Conservation (phyloP, 2,329 filamentous ascomycete species). For the Dryadomyces quercus-mongolicae region DNA sequence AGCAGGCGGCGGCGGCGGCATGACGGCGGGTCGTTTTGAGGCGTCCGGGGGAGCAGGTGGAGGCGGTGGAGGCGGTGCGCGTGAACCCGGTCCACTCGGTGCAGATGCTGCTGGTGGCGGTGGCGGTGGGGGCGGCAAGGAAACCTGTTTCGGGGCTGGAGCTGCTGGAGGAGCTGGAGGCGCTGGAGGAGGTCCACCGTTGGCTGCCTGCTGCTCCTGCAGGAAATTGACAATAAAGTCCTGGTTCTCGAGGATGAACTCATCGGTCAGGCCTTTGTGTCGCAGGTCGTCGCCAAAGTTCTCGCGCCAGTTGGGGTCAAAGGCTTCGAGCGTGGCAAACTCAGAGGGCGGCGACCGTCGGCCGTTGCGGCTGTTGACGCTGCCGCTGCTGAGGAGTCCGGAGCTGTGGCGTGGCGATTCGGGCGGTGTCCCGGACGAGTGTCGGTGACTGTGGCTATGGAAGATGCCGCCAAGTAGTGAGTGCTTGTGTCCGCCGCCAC, state of each 20-base stretch:
- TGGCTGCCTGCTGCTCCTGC: slow-evolving; percentile 39
- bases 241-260: slow-evolving; percentile 56
- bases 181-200: slow-evolving; percentile 12
- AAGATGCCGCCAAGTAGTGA: slow-evolving; percentile 50
- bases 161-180: slow-evolving; percentile 4
- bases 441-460: slow-evolving; percentile 43
- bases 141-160: not conserved
- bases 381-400: slow-evolving; percentile 12
- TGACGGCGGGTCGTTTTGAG: slow-evolving; percentile 28
- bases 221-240: slow-evolving; percentile 57
- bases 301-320: slow-evolving; percentile 52
- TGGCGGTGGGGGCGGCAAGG: slow-evolving; percentile 22
- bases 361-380: slow-evolving; percentile 28
- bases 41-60: slow-evolving; percentile 19
- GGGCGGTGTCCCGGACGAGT: slow-evolving; percentile 38
- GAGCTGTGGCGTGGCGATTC: slow-evolving; percentile 37
- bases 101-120: slow-evolving; percentile 6
- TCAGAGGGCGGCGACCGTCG: slow-evolving; percentile 30
- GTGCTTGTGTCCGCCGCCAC: slow-evolving; percentile 27
- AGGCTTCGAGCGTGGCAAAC: slow-evolving; percentile 49
- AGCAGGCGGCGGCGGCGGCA: slow-evolving; percentile 46
- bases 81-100: not conserved
- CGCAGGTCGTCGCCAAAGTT: slow-evolving; percentile 53
- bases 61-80: slow-evolving; percentile 29
- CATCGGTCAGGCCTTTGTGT: slow-evolving; percentile 50